A percentile compares a stretch with the other conserved stretches of the same genome.
phyloP scores from a whole-genome alignment of 306 rosid species.

The Citrullus colocynthis region DNA sequence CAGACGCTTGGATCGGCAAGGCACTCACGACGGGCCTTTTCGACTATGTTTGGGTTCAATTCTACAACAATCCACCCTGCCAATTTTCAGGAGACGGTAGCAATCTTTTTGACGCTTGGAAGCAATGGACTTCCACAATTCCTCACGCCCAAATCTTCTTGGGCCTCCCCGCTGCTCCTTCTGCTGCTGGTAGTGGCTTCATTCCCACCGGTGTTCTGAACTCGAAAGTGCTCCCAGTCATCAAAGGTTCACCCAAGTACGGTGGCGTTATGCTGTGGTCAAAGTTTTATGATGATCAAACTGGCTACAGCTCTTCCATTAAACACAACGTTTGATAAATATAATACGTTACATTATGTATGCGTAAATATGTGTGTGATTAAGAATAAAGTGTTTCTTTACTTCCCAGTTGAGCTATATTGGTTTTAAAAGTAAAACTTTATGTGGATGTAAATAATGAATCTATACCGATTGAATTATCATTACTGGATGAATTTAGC shows the following conservation, averaged over 20 bases:
- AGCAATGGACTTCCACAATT: slow-evolving; percentile 33
- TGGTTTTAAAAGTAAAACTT: neutral
- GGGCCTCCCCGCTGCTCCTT: slow-evolving; percentile 43
- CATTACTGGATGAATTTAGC: too few species aligned
- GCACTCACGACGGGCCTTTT: slow-evolving; percentile 44
- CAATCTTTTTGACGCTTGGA: slow-evolving; percentile 35
- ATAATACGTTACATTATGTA: neutral
- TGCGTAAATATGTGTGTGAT: too few species aligned
- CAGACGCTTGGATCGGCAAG: slow-evolving; percentile 41
- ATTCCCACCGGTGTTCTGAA: slow-evolving; percentile 23
- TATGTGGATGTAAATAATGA: neutral
- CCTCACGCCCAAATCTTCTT: slow-evolving; percentile 32
- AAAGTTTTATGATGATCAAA: slow-evolving; percentile 45
- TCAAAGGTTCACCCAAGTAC: slow-evolving; percentile 36
- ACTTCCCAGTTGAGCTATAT: too few species aligned
- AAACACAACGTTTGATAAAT: slow-evolving; percentile 21
- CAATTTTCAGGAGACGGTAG: slow-evolving; percentile 21
- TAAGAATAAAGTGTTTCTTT: too few species aligned
- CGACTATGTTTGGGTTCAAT: slow-evolving; percentile 55
- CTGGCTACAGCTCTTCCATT: slow-evolving; percentile 44
- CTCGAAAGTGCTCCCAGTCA: slow-evolving; percentile 36
- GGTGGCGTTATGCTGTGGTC: slow-evolving; percentile 77
- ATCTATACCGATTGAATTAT: neutral
- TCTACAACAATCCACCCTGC: slow-evolving; percentile 47
- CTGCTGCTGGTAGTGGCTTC: slow-evolving; percentile 47